These are phyloP conservation scores for Psidium guajava DNA, from an alignment of 345 rosid species.

Conservation along the genomic window DNA sequence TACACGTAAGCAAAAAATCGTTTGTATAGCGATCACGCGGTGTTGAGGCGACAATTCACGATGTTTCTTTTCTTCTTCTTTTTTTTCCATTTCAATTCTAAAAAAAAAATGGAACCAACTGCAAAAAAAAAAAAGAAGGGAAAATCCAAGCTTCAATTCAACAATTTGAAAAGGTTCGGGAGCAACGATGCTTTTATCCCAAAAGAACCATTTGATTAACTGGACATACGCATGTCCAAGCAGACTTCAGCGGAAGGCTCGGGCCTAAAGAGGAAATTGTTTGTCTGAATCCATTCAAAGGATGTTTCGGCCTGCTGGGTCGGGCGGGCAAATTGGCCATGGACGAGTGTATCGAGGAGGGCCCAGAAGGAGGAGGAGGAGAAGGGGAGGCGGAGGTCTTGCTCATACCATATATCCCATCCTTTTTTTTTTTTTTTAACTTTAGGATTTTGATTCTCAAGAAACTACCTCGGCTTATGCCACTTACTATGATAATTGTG, in stretches of 20 bases:
- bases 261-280: background rate
- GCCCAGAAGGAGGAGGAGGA: too few relatives aligned
- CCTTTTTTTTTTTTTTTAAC: too few relatives aligned
- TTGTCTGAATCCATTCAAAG: too few relatives aligned
- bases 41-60: background rate
- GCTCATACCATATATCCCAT: background rate
- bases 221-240: background rate
- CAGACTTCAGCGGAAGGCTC: background rate
- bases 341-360: too few relatives aligned
- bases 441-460: too few relatives aligned
- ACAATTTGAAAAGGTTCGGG: background rate
- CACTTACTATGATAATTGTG: too few relatives aligned
- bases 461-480: too few relatives aligned
- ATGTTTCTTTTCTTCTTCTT: too few relatives aligned
- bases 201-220: too few relatives aligned
- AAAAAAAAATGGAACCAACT: background rate
- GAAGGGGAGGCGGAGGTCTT: background rate
- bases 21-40: background rate
- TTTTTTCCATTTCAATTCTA: background rate
- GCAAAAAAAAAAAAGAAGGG: background rate
- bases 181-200: background rate
- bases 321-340: too few relatives aligned
- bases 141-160: background rate
- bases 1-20: too few relatives aligned
- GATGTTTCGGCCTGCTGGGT: too few relatives aligned